These are phyloP conservation scores for Chlorella sp. DNA, from an alignment of 139 green algal genomes.

Conservation along the genomic window DNA sequence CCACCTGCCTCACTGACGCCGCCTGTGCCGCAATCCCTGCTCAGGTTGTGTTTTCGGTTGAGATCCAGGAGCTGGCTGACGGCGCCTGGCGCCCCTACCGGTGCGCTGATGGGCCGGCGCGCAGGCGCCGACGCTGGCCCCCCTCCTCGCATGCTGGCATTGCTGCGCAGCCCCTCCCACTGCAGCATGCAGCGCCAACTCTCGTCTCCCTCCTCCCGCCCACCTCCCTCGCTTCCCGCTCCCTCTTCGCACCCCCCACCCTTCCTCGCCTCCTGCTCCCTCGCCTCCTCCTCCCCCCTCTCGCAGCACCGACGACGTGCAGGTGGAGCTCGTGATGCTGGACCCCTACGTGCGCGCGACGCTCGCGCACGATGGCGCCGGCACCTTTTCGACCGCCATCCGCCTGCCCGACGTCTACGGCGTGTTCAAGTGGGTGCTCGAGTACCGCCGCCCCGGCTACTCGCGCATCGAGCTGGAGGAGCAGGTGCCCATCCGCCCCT, in stretches of 20 bases:
- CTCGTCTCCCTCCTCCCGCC: too few species aligned
- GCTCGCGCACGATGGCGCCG: constrained; percentile 58
- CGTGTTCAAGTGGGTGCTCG: constrained; percentile 97
- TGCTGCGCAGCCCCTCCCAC: too few species aligned
- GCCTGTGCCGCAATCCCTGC: neutral
- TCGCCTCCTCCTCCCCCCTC: neutral
- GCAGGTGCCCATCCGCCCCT: constrained; percentile 88
- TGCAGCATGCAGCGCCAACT: too few species aligned
- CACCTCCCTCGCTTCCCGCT: too few species aligned
- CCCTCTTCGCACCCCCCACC: too few species aligned
- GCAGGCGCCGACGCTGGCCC: neutral
- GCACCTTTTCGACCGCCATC: constrained; percentile 33
- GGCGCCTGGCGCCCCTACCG: constrained; percentile 64
- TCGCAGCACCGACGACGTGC: constrained; percentile 77
- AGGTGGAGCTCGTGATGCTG: constrained; percentile 96
- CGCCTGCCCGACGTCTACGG: constrained; percentile 93
- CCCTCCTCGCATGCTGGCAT: too few species aligned
- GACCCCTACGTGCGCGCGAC: constrained; percentile 87
- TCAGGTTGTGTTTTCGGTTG: constrained; percentile 70
- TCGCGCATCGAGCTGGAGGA: constrained; percentile 65
- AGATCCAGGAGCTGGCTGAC: constrained; percentile 67
- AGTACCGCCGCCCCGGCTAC: constrained; percentile 84
- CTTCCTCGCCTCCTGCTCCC: too few species aligned
- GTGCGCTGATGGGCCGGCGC: constrained; percentile 36
- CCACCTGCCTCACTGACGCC: too few species aligned